Percentiles rank a stretch among this genome's conserved stretches.
phyloP scores from a whole-genome alignment of 805 yeast species.

The Kuraishia capsulata region DNA sequence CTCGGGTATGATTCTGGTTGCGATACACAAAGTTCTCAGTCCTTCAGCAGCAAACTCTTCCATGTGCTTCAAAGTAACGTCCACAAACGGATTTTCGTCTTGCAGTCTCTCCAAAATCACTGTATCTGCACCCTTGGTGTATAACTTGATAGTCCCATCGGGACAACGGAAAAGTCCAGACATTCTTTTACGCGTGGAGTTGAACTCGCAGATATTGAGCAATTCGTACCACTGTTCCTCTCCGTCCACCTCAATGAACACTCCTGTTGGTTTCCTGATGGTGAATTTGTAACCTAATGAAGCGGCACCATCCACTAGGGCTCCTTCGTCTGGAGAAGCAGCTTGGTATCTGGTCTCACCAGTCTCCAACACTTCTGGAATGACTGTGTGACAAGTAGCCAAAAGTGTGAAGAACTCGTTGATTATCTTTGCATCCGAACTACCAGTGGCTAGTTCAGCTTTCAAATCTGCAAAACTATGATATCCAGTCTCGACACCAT shows the following conservation, averaged over 20 bases:
- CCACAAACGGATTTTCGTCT: constrained; percentile 67
- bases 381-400: constrained; percentile 95
- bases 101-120: constrained; percentile 82
- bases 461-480: constrained; percentile 60
- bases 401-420: constrained; percentile 75
- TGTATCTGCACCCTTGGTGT: constrained; percentile 97
- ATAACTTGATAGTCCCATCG: constrained; percentile 80
- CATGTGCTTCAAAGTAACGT: constrained; percentile 73
- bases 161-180: constrained; percentile 91
- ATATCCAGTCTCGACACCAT: constrained; percentile 77
- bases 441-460: constrained; percentile 23
- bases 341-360: constrained; percentile 88
- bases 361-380: constrained; percentile 69
- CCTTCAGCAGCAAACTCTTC: constrained; percentile 98
- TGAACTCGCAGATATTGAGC: constrained; percentile 89
- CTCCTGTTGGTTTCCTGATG: constrained; percentile 77
- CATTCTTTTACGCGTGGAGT: constrained; percentile 97
- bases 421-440: constrained; percentile 28
- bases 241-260: constrained; percentile 48
- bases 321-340: constrained; percentile 99
- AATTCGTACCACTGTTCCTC: constrained; percentile 58
- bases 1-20: constrained; percentile 71
- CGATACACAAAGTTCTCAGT: constrained; percentile 87
- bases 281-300: constrained; percentile 75
- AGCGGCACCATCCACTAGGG: constrained; percentile 95